Conservation (phyloP, 2,329 filamentous ascomycete species). For the Magnaporthiopsis incrustans region DNA sequence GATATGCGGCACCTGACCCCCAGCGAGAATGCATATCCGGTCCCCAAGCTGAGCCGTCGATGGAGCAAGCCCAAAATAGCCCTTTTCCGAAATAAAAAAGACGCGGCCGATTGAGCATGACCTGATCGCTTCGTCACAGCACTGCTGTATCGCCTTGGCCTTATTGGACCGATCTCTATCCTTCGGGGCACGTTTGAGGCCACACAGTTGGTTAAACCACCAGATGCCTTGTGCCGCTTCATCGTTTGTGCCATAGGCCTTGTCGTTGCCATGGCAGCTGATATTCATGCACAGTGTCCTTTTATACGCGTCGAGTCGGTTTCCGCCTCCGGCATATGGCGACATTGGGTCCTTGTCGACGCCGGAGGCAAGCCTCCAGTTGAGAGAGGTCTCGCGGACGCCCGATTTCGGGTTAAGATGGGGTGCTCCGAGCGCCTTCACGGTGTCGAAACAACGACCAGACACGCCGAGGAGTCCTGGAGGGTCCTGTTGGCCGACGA, state of each 20-base stretch:
- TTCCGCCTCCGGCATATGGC: background rate
- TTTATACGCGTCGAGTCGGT: background rate
- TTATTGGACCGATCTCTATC: too few relatives aligned
- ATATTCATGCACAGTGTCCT: background rate
- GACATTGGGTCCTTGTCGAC: background rate
- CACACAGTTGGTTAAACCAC: background rate
- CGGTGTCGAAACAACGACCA: background rate
- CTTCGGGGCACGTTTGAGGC: background rate
- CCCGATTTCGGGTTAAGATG: background rate
- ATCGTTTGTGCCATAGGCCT: too few relatives aligned
- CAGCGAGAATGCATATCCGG: background rate
- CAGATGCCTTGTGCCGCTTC: background rate
- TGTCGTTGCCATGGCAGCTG: too few relatives aligned
- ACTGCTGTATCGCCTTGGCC: too few relatives aligned
- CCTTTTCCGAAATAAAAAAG: background rate
- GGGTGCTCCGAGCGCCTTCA: background rate
- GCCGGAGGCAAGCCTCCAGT: background rate
- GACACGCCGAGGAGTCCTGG: background rate
- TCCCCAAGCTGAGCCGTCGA: background rate
- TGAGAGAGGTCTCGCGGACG: rapidly evolving
- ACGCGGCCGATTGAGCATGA: background rate
- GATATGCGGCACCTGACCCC: background rate
- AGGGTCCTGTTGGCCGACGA: background rate
- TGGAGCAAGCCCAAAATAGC: background rate
- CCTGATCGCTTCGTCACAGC: too few relatives aligned